Conservation (phyloP, 2,329 filamentous ascomycete genomes). For the Microdochium bolleyi region DNA sequence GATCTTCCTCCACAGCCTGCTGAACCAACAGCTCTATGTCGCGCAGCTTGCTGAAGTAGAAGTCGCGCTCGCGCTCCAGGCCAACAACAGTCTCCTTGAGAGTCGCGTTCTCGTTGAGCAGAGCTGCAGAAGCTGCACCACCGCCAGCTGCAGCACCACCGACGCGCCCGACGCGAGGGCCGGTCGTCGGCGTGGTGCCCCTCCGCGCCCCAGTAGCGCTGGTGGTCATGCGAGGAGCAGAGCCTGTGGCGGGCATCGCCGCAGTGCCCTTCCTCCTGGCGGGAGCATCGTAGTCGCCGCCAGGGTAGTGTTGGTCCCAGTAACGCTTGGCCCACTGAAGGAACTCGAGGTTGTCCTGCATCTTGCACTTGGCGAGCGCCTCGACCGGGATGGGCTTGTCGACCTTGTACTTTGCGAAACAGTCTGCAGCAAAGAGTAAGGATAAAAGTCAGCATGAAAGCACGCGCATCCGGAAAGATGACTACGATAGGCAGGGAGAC, state of each 20-base stretch:
- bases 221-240: slow-evolving; percentile 38
- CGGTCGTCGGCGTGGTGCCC: slow-evolving; percentile 55
- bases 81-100: slow-evolving; percentile 94
- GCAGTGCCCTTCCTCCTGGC: slow-evolving; percentile 72
- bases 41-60: slow-evolving; percentile 97
- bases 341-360: slow-evolving; percentile 99
- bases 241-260: slow-evolving; percentile 43
- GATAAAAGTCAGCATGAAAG: too few species aligned
- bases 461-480: too few species aligned
- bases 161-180: slow-evolving; percentile 27
- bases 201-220: slow-evolving; percentile 38
- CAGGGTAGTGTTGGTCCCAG: slow-evolving; percentile 98
- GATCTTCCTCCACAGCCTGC: slow-evolving; percentile 85
- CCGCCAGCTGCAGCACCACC: slow-evolving; percentile 27
- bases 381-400: slow-evolving; percentile 88
- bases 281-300: slow-evolving; percentile 92
- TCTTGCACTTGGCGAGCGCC: slow-evolving; percentile 91
- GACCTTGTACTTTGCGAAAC: slow-evolving; percentile 78
- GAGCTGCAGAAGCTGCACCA: slow-evolving; percentile 57
- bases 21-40: slow-evolving; percentile 96
- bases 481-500: too few species aligned
- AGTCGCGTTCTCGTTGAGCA: slow-evolving; percentile 78
- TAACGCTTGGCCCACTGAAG: slow-evolving; percentile 94
- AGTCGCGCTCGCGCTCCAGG: slow-evolving; percentile 91
- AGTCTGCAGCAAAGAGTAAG: slow-evolving; percentile 41